Conservation (phyloP, 345 rosid species). For the Rhodomyrtus tomentosa region DNA sequence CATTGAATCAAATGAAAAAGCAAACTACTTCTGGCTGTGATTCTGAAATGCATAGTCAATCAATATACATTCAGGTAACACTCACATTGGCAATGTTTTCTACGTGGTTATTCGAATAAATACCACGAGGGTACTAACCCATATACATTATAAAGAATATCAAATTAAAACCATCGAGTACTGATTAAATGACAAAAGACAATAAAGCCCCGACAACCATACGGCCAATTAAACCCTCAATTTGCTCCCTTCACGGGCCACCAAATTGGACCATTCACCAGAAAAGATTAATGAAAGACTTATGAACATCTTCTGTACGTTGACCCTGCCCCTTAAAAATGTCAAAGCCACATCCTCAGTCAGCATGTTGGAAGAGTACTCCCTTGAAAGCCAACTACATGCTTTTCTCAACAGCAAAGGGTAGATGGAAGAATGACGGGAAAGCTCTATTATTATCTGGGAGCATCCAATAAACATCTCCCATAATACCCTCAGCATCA, state of each 20-base stretch:
- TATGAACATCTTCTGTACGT: not conserved
- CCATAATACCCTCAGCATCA: not conserved
- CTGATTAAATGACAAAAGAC: not conserved
- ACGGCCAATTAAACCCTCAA: not conserved
- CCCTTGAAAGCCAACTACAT: not conserved
- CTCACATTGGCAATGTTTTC: not conserved
- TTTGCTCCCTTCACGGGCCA: not conserved
- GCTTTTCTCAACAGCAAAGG: not conserved
- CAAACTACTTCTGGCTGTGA: not conserved
- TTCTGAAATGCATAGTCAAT: not conserved
- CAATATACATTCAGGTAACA: not conserved
- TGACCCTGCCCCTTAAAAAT: not conserved
- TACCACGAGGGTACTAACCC: not conserved
- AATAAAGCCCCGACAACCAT: not conserved
- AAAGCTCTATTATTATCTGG: not conserved
- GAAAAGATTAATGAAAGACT: not conserved
- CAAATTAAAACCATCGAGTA: not conserved
- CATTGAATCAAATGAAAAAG: not conserved
- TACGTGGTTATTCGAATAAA: not conserved
- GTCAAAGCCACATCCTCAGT: not conserved
- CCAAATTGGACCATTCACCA: not conserved
- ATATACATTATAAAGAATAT: not conserved
- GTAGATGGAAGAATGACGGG: not conserved
- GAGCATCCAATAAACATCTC: not conserved
- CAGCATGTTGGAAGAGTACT: not conserved